Evolutionary conservation across 2,329 filamentous ascomycete species (phyloP).

Genomic region (Zymoseptoria tritici): DNA sequence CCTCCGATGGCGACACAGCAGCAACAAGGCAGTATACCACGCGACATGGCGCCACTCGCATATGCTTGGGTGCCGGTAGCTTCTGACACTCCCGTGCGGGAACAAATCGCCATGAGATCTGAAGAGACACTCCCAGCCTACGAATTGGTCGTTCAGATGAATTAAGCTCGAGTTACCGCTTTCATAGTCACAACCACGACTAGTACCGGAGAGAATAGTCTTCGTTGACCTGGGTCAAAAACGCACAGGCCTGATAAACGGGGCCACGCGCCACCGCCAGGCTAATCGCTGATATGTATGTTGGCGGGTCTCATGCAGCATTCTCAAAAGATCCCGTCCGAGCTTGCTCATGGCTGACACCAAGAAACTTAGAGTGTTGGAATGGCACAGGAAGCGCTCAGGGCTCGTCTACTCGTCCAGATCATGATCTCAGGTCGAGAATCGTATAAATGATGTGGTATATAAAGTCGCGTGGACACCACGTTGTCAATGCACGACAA

Average conservation of each 20-base stretch:
- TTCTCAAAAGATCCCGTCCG: background rate
- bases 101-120: background rate
- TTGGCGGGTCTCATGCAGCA: background rate
- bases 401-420: background rate
- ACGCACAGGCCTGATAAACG: background rate
- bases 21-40: background rate
- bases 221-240: background rate
- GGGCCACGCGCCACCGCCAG: background rate
- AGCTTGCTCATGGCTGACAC: background rate
- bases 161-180: background rate
- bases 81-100: background rate
- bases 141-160: background rate
- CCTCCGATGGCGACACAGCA: background rate
- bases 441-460: slow-evolving; percentile 4
- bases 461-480: background rate
- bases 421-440: background rate
- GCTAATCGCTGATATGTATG: background rate
- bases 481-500: background rate
- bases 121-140: background rate
- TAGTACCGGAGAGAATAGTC: background rate
- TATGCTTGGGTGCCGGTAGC: background rate
- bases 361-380: background rate
- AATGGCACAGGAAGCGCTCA: background rate
- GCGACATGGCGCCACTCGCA: background rate
- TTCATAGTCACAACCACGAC: background rate